Base-by-base conservation (phyloP, 495 filamentous ascomycete species). In the Pseudotulostoma volvatum region DNA sequence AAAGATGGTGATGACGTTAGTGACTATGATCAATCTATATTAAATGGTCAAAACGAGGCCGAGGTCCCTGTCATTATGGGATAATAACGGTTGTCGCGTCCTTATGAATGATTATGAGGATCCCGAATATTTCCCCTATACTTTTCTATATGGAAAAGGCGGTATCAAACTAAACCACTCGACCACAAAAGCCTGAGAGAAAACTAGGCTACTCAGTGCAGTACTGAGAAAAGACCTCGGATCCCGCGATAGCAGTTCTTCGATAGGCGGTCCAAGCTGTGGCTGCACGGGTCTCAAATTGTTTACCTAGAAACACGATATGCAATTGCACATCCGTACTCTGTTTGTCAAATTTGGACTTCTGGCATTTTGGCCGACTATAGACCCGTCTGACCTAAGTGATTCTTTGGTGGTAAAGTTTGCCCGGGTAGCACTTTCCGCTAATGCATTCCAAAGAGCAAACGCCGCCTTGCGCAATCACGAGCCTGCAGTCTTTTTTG, bases 61-160 rank as follows among this genome's bases (percentile, higher is more conserved):
- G 5, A 28, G 11, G 23, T 28, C 5, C 23, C 23, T 5, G 23
- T 28, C 5, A 28, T 28, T 11, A 28, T 28, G 23, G 23, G 23
- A 5, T 28, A 11, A 11, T 28, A 28, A 28, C 11, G 23, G 23
- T 28, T 23, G 37, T 13, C 19, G n/a, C n/a, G 8, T 34, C 2
- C 32, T 44, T 1, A 9, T 50, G 15, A 17, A 47, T 38, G 33
- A 47, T 8, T 50, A 38, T 38, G 1, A 18, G 3, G 44, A 44
- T 28, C 41, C 44, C 18, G 19, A 30, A 25, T 50, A 50, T 34
- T 40, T 47, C 9, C 44, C 41, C 21, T 13, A 31, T 19, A 44
- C 44, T 11, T 50, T 50, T 28, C 47, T 44, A 18, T 7, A n/a
- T 11, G 47, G 47, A 5, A 28, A 44, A 30, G 39, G 47, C 3